Conservation (phyloP, 148 eudicot species). For the Amaranthus hypochondriacus region DNA sequence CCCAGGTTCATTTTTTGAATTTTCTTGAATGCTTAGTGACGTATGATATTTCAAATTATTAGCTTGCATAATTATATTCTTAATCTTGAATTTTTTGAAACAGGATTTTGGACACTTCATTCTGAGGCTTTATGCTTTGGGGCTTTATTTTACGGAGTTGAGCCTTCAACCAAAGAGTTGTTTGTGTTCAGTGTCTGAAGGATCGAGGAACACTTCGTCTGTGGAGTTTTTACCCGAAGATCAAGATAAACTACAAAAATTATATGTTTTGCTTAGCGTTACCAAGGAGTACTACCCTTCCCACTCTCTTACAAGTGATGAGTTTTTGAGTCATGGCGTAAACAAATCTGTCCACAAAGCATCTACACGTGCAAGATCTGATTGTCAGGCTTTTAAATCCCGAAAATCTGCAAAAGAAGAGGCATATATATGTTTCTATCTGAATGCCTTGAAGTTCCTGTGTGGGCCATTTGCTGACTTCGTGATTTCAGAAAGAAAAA, state of each 20-base stretch:
- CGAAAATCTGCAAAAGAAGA: slow-evolving; percentile 20
- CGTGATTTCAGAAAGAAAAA: slow-evolving; percentile 48
- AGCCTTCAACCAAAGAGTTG: slow-evolving; percentile 21
- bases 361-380: slow-evolving; percentile 3
- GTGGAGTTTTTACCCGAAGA: slow-evolving; percentile 28
- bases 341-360: slow-evolving; percentile 4
- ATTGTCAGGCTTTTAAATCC: slow-evolving; percentile 3
- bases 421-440: slow-evolving; percentile 32
- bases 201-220: slow-evolving; percentile 20
- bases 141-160: slow-evolving; percentile 42
- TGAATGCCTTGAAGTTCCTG: slow-evolving; percentile 65
- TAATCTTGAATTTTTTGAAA: slow-evolving; percentile 14
- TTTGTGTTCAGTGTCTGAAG: slow-evolving; percentile 19
- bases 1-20: slow-evolving; percentile 41
- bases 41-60: neutral
- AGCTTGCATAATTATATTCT: neutral
- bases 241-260: slow-evolving; percentile 34
- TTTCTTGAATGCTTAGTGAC: slow-evolving; percentile 1
- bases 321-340: slow-evolving; percentile 14
- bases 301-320: slow-evolving; percentile 12
- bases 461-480: slow-evolving; percentile 71
- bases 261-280: slow-evolving; percentile 31
- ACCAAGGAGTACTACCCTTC: slow-evolving; percentile 23
- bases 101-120: slow-evolving; percentile 42
- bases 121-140: slow-evolving; percentile 50